Evolutionary conservation across 2,329 filamentous ascomycete genomes (phyloP).

Genomic region (Claviceps fusiformis): DNA sequence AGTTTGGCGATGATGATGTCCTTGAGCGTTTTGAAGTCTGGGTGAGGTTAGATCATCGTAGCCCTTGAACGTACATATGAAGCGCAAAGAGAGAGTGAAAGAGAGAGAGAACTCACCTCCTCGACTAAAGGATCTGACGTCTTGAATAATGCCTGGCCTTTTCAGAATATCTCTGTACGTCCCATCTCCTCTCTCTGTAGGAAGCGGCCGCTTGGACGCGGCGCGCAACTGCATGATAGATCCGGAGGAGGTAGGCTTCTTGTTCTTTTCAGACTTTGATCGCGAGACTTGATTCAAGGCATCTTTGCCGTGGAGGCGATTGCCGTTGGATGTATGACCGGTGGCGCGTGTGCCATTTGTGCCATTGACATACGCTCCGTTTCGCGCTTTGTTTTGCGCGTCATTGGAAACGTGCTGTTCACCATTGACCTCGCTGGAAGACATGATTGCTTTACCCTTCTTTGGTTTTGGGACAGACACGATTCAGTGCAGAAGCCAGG

Average conservation of each 20-base stretch:
- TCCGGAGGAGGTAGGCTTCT: constrained; percentile 4
- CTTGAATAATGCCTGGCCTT: constrained; percentile 38
- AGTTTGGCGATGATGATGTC: constrained; percentile 48
- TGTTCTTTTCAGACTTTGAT: constrained; percentile 1
- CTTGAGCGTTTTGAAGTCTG: constrained; percentile 49
- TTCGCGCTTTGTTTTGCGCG: constrained; percentile 13
- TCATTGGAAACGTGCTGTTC: not conserved
- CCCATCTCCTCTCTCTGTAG: constrained; percentile 50
- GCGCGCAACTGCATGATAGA: constrained; percentile 21
- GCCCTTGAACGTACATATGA: too few species aligned
- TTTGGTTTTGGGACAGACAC: not conserved
- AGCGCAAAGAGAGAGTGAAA: too few species aligned
- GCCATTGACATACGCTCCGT: constrained; percentile 12
- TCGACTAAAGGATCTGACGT: constrained; percentile 41
- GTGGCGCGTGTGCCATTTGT: constrained; percentile 8
- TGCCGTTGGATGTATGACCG: constrained; percentile 3
- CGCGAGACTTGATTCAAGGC: not conserved
- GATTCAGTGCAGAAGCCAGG: not conserved
- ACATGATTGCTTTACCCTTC: not conserved
- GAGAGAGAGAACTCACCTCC: constrained; percentile 21
- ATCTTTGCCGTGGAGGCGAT: constrained; percentile 4
- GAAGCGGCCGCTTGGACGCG: constrained; percentile 47
- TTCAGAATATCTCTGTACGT: constrained; percentile 36
- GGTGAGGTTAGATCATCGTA: not conserved
- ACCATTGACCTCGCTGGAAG: not conserved